Base-by-base conservation (phyloP, 2,329 filamentous ascomycete genomes). In the Beauveria asiatica region DNA sequence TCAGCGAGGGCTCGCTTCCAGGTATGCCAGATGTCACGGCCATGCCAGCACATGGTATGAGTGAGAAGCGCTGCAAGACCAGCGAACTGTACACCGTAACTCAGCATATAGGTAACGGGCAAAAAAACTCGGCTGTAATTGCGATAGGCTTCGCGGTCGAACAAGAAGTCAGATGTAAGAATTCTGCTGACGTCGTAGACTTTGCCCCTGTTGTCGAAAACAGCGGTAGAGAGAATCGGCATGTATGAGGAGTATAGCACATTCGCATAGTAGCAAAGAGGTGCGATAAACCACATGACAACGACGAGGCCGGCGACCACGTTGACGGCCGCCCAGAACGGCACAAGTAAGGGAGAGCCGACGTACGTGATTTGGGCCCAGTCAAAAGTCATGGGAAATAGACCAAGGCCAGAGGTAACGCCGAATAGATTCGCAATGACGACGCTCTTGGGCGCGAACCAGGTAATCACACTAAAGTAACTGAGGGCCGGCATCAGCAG, bases 281-380 rank as follows among this genome's bases (percentile, higher is more conserved):
- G 90, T 1, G 90, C 89, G 37, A 89, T 74, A 59, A 93, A 82
- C 90, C 90, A 94, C 87, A 94, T 93, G 57, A 94, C 88, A 52
- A 92, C 75, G 2, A 91, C 84, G 54, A 94, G 78, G 5, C 90
- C 90, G 61, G 87, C 88, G 30, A 94, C 83, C 42, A 94, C 90
- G 67, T 94, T 94, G 74, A 92, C 84, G 9, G 90, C 87, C 45
- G 90, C 88, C 90, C 90, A 92, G 72, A 93, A 94, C 0, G 90
- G 90, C 0, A 90, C 91, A 17, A 94, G 80, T 7, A 95, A 77
- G 0, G 89, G 91, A 4, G 90, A 94, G 17, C 91, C 91, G 66
- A 95, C 94, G 68, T 93, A 87, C 0, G 91, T 90, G 63, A 96
- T 87, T 69, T 96, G 91, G 0, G 89, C 89, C 91, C 91, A 96